Base-by-base conservation (phyloP, 2,329 filamentous ascomycete genomes). In the Fusarium albidum region DNA sequence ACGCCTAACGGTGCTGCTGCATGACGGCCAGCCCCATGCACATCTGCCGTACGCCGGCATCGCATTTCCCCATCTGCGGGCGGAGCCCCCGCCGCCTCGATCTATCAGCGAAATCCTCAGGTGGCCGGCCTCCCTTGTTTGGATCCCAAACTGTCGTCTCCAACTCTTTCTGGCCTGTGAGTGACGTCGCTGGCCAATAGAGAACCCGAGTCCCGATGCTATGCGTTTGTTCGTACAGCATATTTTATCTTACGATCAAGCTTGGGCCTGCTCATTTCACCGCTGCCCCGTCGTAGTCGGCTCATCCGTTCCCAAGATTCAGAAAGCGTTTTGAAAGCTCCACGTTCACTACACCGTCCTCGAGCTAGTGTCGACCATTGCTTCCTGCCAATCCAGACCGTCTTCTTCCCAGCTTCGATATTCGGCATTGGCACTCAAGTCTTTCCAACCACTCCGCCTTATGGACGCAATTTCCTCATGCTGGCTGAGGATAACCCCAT, bases 1-100 rank as follows among this genome's bases (percentile, higher is more conserved):
- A 51, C 61, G 42, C 57, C 52, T 49, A 43, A 40, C 43, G 54
- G 49, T 45, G 48, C 52, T 52, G 52, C 53, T 64, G 54, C 43
- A 52, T 39, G 44, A 37, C 39, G 42, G 45, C 48, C 31, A 28
- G 42, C 49, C 49, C 49, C 52, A 54, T 52, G 49, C 46, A 46
- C 54, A 67, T 64, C 58, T 67, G 54, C 64, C 61, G 64, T 52
- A 43, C 57, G 40, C 48, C 55, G 58, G 64, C 64, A 66, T 64
- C 55, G 54, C 42, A 54, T 52, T 64, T 63, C 63, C 48, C 54
- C 60, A 64, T 61, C 56, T 66, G 61, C 52, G 61, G 44, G 55
- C 52, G 47, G 21, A 21, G 21, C 35, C 54, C 59, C 52, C 55
- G 45, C 53, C 50, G 52, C 59, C 55, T 63, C 43, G 60, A 66